phyloP scores from a whole-genome alignment of 768 basidiomycete species.

The Phaffia australis region DNA sequence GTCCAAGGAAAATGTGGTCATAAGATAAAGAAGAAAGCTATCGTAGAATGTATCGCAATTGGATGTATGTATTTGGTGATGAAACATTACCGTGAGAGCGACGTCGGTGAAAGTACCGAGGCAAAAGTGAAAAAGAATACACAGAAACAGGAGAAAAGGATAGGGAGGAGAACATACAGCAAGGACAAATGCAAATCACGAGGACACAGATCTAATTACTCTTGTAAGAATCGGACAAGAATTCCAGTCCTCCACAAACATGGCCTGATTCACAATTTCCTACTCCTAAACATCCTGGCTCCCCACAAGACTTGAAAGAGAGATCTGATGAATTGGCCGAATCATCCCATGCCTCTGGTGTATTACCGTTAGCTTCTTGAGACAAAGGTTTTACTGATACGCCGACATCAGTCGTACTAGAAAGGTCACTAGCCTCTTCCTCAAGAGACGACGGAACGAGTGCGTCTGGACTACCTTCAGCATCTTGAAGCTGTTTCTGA shows the following conservation, averaged over 20 bases:
- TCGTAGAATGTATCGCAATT: conserved; percentile 4
- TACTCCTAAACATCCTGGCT: background rate
- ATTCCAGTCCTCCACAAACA: no score
- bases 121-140: background rate
- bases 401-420: background rate
- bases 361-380: background rate
- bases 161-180: background rate
- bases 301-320: background rate
- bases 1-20: no score
- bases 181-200: no score
- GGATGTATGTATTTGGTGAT: background rate
- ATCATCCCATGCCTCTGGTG: background rate
- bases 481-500: conserved; percentile 17
- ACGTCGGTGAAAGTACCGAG: no score
- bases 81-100: background rate
- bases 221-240: no score
- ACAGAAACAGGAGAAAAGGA: background rate
- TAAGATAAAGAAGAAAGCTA: background rate
- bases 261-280: no score
- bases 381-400: background rate
- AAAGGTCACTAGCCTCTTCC: background rate
- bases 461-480: background rate
- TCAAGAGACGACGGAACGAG: background rate
- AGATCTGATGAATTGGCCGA: background rate
- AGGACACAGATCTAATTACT: no score